Base-by-base conservation (phyloP, 2,329 filamentous ascomycete genomes). In the Cladosporium sp. region DNA sequence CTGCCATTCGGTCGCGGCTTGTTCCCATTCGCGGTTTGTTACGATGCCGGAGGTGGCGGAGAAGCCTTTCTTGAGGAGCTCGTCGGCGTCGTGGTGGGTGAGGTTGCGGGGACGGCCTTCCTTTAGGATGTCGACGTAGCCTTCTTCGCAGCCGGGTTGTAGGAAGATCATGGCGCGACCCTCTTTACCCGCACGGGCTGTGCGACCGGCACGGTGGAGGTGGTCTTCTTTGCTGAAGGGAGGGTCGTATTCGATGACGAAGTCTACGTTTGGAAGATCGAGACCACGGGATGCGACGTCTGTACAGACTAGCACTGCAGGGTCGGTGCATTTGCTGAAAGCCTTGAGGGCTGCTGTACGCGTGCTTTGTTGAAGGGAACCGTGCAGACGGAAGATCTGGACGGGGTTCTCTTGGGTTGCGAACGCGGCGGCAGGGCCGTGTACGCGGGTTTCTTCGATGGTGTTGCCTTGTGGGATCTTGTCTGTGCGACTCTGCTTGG, bases 231-330 rank as follows among this genome's bases (percentile, higher is more conserved):
- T 84, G 64, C 86, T 89, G 70, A 97, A 97, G 2, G 93, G 88
- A 0, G 93, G 91, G 64, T 98, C 93, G 65, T 95, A 97, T 67
- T 98, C 93, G 50, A 98, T 80, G 43, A 98, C 90, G 16, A 96
- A 78, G 66, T 98, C 93, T 45, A 98, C 88, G 43, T 93, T 92
- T 1, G 92, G 92, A 13, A 98, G 81, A 74, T 98, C 93, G 36
- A 98, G 83, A 72, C 93, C 93, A 64, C 93, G 88, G 16, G 93
- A 93, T 11, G 93, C 89, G 43, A 98, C 93, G 63, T 98, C 93
- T 1, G 93, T 98, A 59, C 91, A 95, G 56, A 98, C 80, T 13
- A 98, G 79, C 3, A 98, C 82, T 0, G 86, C 85, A 0, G 92
- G 85, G 16, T 87, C 80, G 22, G 78, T 81, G 64, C 83, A 86